These are phyloP conservation scores for Acanthamoeba lenticulata DNA, from an alignment of 208 protist genomes.

Conservation along the genomic window DNA sequence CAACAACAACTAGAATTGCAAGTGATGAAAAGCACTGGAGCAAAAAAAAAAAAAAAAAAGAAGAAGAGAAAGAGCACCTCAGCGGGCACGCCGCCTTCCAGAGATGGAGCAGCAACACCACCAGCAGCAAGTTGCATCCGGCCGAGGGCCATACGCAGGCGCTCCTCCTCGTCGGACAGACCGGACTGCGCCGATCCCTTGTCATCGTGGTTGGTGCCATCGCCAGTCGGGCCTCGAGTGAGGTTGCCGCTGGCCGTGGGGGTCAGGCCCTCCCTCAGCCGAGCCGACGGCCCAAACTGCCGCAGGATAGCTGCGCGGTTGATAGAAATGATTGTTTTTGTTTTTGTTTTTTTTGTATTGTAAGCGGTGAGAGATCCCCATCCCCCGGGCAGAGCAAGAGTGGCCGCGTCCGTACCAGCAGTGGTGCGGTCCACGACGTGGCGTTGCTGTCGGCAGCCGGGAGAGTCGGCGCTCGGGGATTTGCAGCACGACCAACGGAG, in stretches of 20 bases:
- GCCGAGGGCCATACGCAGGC: no score
- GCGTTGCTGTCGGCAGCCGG: background rate
- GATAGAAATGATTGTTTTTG: no score
- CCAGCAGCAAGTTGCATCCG: background rate
- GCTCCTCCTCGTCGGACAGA: background rate
- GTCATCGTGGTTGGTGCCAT: background rate
- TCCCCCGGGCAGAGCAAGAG: background rate
- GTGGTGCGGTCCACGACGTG: background rate
- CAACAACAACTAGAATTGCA: no score
- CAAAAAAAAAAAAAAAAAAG: no score
- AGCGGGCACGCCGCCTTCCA: no score
- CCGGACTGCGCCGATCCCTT: background rate
- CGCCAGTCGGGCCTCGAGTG: background rate
- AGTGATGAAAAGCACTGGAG: no score
- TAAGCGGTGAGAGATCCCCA: background rate
- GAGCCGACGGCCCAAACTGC: background rate
- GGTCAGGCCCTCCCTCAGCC: background rate
- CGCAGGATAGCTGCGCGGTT: conserved; percentile 9
- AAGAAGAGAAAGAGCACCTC: no score
- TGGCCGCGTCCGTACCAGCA: background rate
- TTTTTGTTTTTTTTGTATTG: no score
- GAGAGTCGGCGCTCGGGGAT: background rate
- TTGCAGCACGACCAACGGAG: conserved; percentile 35
- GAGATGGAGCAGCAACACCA: no score
- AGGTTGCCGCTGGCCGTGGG: background rate